A percentile compares a stretch with the other conserved stretches of the same genome.
phyloP scores from a whole-genome alignment of 345 rosid genomes.

The Populus nigra region DNA sequence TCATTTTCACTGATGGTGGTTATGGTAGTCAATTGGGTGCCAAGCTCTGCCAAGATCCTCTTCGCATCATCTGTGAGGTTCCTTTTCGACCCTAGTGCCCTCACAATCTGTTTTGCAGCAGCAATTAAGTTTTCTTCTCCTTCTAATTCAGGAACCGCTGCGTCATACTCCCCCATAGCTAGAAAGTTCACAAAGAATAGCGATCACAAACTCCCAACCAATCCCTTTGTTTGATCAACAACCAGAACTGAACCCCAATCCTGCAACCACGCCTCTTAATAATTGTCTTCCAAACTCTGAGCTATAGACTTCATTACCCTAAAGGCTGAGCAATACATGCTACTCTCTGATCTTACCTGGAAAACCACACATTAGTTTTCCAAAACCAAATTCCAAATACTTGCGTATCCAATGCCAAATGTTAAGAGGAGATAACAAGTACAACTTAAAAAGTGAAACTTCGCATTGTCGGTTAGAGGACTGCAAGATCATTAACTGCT shows the following conservation, averaged over 20 bases:
- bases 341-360: background rate
- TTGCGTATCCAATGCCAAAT: background rate
- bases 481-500: background rate
- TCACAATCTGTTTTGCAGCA: constrained; percentile 55
- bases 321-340: background rate
- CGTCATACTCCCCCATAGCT: constrained; percentile 50
- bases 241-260: constrained; percentile 5
- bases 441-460: background rate
- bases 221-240: background rate
- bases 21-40: constrained; percentile 54
- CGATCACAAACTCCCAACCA: constrained; percentile 1
- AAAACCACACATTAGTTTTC: no score
- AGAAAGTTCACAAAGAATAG: constrained; percentile 13
- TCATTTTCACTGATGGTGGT: constrained; percentile 26
- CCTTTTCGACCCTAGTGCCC: constrained; percentile 55
- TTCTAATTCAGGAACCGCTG: constrained; percentile 27
- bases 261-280: background rate
- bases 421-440: background rate
- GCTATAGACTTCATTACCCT: background rate
- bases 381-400: background rate
- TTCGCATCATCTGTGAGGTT: constrained; percentile 55
- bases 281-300: background rate
- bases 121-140: constrained; percentile 64
- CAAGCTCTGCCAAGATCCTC: constrained; percentile 57
- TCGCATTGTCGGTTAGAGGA: background rate